Evolutionary conservation across 805 yeast genomes (phyloP).

Genomic region (Metschnikowia continentalis): DNA sequence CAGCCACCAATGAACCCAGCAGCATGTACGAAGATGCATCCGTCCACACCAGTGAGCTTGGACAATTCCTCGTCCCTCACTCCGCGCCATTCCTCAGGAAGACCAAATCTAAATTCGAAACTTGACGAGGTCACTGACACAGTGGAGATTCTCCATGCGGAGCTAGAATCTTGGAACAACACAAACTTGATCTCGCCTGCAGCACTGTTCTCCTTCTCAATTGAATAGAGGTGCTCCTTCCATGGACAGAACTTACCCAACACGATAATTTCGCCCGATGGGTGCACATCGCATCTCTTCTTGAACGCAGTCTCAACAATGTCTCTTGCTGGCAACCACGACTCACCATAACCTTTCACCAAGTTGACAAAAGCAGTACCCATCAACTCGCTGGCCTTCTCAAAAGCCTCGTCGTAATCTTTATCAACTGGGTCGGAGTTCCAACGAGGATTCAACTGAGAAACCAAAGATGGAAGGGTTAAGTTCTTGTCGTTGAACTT

Average conservation of each 20-base stretch:
- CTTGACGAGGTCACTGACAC: constrained; percentile 78
- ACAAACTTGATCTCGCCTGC: constrained; percentile 67
- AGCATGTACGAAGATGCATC: constrained; percentile 90
- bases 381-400: constrained; percentile 72
- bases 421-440: constrained; percentile 62
- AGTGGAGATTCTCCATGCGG: constrained; percentile 83
- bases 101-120: constrained; percentile 79
- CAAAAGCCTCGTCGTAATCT: constrained; percentile 62
- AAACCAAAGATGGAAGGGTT: constrained; percentile 71
- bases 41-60: constrained; percentile 72
- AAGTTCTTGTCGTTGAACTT: constrained; percentile 70
- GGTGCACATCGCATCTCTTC: constrained; percentile 55
- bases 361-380: constrained; percentile 71
- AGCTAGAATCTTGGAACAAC: constrained; percentile 69
- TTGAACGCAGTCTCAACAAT: constrained; percentile 70
- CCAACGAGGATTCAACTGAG: constrained; percentile 85
- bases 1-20: constrained; percentile 98
- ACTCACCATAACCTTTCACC: constrained; percentile 66
- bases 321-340: constrained; percentile 89
- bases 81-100: constrained; percentile 95
- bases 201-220: constrained; percentile 59
- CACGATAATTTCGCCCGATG: constrained; percentile 68
- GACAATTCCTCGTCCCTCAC: constrained; percentile 81
- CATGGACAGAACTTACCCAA: constrained; percentile 84
- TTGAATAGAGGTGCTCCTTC: constrained; percentile 83